Conservation (phyloP, 805 yeast genomes). For the Wickerhamiella sergipiensis region DNA sequence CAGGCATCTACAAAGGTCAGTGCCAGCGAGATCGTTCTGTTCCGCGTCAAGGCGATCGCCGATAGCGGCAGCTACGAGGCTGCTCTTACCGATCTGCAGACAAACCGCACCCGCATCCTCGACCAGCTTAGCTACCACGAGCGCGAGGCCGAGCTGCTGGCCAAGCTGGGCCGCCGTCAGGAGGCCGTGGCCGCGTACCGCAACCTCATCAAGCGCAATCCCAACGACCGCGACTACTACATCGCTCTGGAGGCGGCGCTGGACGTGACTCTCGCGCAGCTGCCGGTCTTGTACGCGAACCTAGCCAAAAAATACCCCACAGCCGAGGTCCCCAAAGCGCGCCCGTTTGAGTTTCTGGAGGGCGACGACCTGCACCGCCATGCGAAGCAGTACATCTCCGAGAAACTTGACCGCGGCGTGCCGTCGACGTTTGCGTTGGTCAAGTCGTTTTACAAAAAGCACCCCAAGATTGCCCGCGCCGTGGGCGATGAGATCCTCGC, state of each 20-base stretch:
- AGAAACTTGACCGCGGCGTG: conserved; percentile 63
- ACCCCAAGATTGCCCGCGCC: conserved; percentile 3
- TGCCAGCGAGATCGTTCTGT: conserved; percentile 66
- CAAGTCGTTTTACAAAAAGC: conserved; percentile 32
- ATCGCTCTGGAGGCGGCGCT: conserved; percentile 50
- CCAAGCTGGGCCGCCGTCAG: conserved; percentile 39
- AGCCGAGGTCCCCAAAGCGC: conserved; percentile 63
- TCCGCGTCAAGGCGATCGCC: conserved; percentile 52
- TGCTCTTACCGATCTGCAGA: conserved; percentile 48
- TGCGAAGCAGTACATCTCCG: conserved; percentile 41
- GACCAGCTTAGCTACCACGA: conserved; percentile 45
- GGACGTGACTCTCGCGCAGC: conserved; percentile 34
- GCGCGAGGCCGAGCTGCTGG: conserved; percentile 48
- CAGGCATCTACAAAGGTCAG: conserved; percentile 43
- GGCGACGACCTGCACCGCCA: conserved; percentile 32
- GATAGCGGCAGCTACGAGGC: conserved; percentile 48
- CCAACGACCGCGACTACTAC: conserved; percentile 63
- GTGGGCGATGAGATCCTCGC: conserved; percentile 5
- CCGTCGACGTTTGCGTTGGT: conserved; percentile 83
- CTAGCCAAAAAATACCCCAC: conserved; percentile 62
- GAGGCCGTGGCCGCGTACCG: conserved; percentile 63
- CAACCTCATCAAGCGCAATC: conserved; percentile 65
- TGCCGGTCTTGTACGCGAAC: conserved; percentile 41
- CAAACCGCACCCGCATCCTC: conserved; percentile 27
- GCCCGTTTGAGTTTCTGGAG: conserved; percentile 43